These are phyloP conservation scores for Monosporascus sp. DNA, from an alignment of 2,329 filamentous ascomycete genomes.

Conservation along the genomic window DNA sequence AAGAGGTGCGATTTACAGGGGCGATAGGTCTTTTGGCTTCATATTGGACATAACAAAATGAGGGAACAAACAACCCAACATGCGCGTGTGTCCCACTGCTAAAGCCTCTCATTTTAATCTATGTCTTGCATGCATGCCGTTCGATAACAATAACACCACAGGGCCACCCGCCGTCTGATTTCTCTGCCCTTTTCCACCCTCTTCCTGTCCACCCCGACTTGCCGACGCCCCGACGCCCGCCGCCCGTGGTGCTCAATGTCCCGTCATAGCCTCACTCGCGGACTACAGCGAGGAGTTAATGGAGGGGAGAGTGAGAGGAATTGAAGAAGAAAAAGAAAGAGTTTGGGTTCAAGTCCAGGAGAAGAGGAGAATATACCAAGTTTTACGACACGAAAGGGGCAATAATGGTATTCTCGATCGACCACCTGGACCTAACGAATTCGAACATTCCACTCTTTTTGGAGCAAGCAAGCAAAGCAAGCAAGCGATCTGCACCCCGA, in stretches of 20 bases:
- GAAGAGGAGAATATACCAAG: not conserved
- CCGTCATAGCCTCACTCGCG: not conserved
- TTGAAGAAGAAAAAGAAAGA: not conserved
- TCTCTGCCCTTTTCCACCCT: not conserved
- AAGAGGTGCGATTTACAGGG: not conserved
- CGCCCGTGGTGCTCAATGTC: not conserved
- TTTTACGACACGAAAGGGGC: not conserved
- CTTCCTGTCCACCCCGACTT: not conserved
- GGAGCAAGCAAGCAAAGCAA: not conserved
- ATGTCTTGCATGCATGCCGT: not conserved
- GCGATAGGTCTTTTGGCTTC: not conserved
- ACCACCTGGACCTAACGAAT: not conserved
- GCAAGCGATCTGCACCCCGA: slow-evolving; percentile 20
- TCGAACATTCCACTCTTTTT: slow-evolving; percentile 1
- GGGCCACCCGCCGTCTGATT: not conserved
- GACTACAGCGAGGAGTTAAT: not conserved
- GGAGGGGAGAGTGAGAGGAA: not conserved
- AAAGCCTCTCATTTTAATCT: not conserved
- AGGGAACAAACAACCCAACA: slow-evolving; percentile 5
- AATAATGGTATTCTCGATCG: not conserved
- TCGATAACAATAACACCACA: not conserved
- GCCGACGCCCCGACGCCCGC: not conserved
- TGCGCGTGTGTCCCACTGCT: not conserved
- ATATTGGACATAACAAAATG: slow-evolving; percentile 3
- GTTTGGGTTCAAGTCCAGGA: not conserved